phyloP scores from a whole-genome alignment of 495 filamentous ascomycete species.

The Penicillium diatomitis region DNA sequence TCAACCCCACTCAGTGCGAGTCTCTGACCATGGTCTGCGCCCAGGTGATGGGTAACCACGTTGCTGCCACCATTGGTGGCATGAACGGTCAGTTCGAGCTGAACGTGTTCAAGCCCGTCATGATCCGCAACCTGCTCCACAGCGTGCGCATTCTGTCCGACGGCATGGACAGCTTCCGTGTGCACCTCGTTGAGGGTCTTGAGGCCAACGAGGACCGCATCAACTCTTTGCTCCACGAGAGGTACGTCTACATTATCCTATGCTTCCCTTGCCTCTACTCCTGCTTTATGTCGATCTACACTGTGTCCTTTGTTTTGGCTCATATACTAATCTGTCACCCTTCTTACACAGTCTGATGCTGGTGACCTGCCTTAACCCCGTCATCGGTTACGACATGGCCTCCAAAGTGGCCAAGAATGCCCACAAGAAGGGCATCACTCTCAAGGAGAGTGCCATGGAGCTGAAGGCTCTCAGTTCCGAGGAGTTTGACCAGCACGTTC shows the following conservation, averaged over 20 bases:
- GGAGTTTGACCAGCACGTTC: constrained; percentile 85
- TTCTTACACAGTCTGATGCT: constrained; percentile 72
- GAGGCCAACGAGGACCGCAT: constrained; percentile 92
- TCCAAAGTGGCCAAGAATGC: constrained; percentile 98
- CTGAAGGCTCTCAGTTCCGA: constrained; percentile 80
- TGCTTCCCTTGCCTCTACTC: neutral
- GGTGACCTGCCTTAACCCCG: constrained; percentile 95
- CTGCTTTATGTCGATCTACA: neutral
- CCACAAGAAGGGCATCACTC: constrained; percentile 91
- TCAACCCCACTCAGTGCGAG: constrained; percentile 98
- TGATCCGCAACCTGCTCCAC: constrained; percentile 92
- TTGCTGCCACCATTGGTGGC: constrained; percentile 80
- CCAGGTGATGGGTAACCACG: constrained; percentile 96
- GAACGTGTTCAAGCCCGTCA: constrained; percentile 96
- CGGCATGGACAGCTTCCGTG: constrained; percentile 89
- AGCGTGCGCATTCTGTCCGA: constrained; percentile 78
- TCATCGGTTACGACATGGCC: constrained; percentile 98
- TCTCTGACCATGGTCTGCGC: constrained; percentile 95
- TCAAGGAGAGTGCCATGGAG: constrained; percentile 92
- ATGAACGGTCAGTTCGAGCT: constrained; percentile 98
- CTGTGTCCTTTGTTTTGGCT: neutral
- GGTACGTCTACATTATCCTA: constrained; percentile 27
- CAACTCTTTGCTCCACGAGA: constrained; percentile 76
- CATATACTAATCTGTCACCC: constrained; percentile 12
- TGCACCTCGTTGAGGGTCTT: constrained; percentile 81